Base-by-base conservation (phyloP, 495 filamentous ascomycete species). In the Aspergillus heteromorphus region DNA sequence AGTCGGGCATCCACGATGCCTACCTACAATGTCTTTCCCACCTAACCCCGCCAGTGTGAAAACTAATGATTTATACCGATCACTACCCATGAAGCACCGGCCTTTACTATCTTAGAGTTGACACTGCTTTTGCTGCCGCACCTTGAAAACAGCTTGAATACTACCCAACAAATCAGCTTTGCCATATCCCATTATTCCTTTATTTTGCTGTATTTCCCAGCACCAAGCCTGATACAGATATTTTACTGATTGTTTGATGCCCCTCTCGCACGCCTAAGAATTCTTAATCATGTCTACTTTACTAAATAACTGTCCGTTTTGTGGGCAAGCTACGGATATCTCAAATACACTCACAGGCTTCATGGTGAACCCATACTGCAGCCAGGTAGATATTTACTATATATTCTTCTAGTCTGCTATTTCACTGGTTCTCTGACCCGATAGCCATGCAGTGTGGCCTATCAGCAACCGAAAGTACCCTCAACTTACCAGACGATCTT, bases 401-500 rank as follows among this genome's bases (percentile, higher is more conserved):
- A 20, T 41, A 34, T 27, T 13, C 11, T 14, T 38, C n/a, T 38
- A 29, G 21, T 45, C 16, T 49, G 25, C 45, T 47, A 31, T 0
- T 51, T 50, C 6, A 16, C 29, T 51, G 19, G 34, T 34, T 48
- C 27, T 23, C 59, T 64, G 45, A 65, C 62, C n/a, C 51, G 13
- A 19, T 50, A 52, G 53, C 27, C 43, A 40, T 61, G 11, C 56
- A 74, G 71, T 73, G 70, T 41, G 68, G 72, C 9, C 54, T 74
- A 25, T 71, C 69, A 25, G 67, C 64, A n/a, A 67, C 66, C 1
- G 72, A 73, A 61, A 60, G 69, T 62, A 73, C 71, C 51, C 71
- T 76, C 63, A 74, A 82, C 40, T 60, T 73, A 42, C 77, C 84
- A 57, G 84, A 90, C 36, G 87, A 89, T 34, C 83, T 91, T 17